Evolutionary conservation across 352 stramenopile species (phyloP).

Genomic region (Phytophthora pini): DNA sequence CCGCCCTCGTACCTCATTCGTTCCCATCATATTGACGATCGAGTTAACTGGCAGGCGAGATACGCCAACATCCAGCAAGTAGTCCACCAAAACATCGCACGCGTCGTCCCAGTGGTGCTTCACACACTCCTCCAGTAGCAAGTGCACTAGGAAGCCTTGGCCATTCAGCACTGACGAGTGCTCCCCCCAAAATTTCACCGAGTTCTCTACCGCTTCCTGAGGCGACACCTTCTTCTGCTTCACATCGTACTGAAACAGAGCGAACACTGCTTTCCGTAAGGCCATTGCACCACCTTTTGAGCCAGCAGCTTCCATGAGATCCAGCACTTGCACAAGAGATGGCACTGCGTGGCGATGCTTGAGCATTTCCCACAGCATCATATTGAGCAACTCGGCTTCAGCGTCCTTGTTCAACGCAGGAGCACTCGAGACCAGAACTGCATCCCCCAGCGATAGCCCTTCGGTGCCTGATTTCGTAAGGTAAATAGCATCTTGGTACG

Average conservation of each 20-base stretch:
- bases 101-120: conserved; percentile 37
- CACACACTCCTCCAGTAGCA: conserved; percentile 51
- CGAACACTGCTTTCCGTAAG: conserved; percentile 40
- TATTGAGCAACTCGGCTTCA: conserved; percentile 49
- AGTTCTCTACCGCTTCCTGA: conserved; percentile 32
- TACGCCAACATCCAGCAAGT: conserved; percentile 31
- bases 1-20: conserved; percentile 39
- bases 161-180: conserved; percentile 41
- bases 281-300: conserved; percentile 40
- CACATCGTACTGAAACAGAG: conserved; percentile 41
- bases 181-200: conserved; percentile 45
- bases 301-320: conserved; percentile 46
- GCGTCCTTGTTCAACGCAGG: conserved; percentile 26
- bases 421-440: conserved; percentile 12
- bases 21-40: conserved; percentile 44
- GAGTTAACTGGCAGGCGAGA: conserved; percentile 34
- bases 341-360: conserved; percentile 41
- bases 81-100: conserved; percentile 41
- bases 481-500: conserved; percentile 26
- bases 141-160: conserved; percentile 54
- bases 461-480: conserved; percentile 18
- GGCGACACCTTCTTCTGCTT: conserved; percentile 31
- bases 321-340: conserved; percentile 45
- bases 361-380: conserved; percentile 62
- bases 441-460: conserved; percentile 16